Evolutionary conservation across 2,329 filamentous ascomycete genomes (phyloP).

Genomic region (Pseudohalonectria lignicola): DNA sequence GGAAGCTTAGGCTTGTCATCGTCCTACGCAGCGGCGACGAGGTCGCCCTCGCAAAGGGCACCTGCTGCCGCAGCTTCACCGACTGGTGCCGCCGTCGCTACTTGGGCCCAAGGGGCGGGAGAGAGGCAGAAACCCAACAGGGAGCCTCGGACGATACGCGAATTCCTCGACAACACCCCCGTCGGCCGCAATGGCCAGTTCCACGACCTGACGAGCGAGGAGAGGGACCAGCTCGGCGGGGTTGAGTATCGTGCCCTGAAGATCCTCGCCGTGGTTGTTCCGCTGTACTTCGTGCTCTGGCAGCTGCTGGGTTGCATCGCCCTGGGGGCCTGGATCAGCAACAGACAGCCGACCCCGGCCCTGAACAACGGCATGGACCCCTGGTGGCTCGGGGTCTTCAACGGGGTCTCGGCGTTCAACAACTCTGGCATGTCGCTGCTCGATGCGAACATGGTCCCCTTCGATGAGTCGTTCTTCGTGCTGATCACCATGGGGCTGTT

Average conservation of each 20-base stretch:
- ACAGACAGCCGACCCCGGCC: slow-evolving; percentile 36
- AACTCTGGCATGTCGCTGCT: slow-evolving; percentile 61
- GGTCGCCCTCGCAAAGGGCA: background rate
- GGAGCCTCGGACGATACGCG: slow-evolving; percentile 8
- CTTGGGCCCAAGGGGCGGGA: too few relatives aligned
- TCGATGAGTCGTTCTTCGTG: slow-evolving; percentile 39
- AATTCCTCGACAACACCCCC: slow-evolving; percentile 22
- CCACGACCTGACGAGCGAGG: slow-evolving; percentile 36
- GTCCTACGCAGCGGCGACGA: background rate
- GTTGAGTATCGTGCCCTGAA: slow-evolving; percentile 53
- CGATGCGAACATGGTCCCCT: slow-evolving; percentile 55
- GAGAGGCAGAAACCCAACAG: background rate
- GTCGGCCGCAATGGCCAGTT: slow-evolving; percentile 44
- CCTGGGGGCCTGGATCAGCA: slow-evolving; percentile 49
- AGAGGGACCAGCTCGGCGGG: slow-evolving; percentile 48
- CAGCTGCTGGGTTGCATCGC: slow-evolving; percentile 48
- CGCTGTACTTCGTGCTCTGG: slow-evolving; percentile 47
- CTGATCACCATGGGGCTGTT: slow-evolving; percentile 42
- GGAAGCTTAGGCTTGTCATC: background rate
- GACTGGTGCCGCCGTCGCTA: too few relatives aligned
- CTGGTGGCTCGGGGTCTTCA: slow-evolving; percentile 60
- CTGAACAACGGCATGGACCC: slow-evolving; percentile 47
- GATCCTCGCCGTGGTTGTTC: slow-evolving; percentile 47
- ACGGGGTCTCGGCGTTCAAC: slow-evolving; percentile 58
- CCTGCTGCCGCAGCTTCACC: too few relatives aligned